Base-by-base conservation (phyloP, 108 stramenopile species). In the Poteriospumella lacustris region DNA sequence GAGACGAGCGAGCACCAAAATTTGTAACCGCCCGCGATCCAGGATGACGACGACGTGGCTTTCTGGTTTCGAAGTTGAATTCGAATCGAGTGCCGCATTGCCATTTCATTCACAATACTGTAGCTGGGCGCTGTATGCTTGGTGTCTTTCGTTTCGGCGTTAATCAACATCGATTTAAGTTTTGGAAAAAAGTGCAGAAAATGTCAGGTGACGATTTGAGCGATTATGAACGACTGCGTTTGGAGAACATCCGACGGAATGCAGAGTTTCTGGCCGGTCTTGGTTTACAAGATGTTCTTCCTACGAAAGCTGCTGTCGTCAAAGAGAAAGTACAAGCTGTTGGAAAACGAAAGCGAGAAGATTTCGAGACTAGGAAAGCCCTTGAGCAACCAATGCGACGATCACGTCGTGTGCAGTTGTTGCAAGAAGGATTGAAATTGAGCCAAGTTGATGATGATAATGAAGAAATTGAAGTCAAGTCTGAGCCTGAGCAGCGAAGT, bases 161-260 rank as follows among this genome's bases (percentile, higher is more conserved):
- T n/a, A n/a, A n/a, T n/a, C n/a, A n/a, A n/a, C n/a, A n/a, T n/a
- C n/a, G n/a, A n/a, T n/a, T n/a, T n/a, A n/a, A n/a, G 47, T 52
- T 52, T 52, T 9, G 47, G 19, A 52, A 52, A 52, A 15, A 52
- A 52, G 19, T 52, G 47, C 15, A 52, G 47, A 52, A 52, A n/a
- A n/a, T n/a, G n/a, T n/a, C n/a, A n/a, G n/a, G n/a, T n/a, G n/a
- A n/a, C 19, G 64, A 67, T 67, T 41, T 67, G 36, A 40, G 39
- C 19, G 64, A 67, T 33, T 41, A 40, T 33, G 64, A 67, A 19
- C 9, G 31, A 33, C 39, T 67, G 36, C 64, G 64, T 19, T 67
- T 67, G 19, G 64, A 67, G 31, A 67, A 67, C 40, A 67, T 67
- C 15, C 12, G 31, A 41, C 9, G 40, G 31, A 67, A 67, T 67